Conservation (phyloP, 345 rosid genomes). For the Sonneratia caseolaris region DNA sequence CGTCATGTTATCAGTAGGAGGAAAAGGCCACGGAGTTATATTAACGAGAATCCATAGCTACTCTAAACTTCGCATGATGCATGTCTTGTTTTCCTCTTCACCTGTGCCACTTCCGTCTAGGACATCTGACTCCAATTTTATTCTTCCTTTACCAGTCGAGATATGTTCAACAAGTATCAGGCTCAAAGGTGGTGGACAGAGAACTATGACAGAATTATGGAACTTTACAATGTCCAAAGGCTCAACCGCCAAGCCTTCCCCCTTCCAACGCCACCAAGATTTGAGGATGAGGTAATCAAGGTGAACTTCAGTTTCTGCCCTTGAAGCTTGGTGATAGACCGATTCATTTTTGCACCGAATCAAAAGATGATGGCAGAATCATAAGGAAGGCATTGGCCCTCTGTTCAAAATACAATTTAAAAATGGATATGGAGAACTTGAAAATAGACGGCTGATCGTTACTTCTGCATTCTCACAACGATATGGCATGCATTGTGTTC, state of each 20-base stretch:
- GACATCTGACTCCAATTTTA: slow-evolving; percentile 15
- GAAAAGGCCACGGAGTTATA: too few species aligned
- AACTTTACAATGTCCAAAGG: slow-evolving; percentile 96
- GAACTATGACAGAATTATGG: slow-evolving; percentile 89
- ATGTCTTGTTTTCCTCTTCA: too few species aligned
- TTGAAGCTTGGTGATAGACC: not conserved
- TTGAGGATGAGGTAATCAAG: slow-evolving; percentile 77
- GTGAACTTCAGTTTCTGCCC: slow-evolving; percentile 5
- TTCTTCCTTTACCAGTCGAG: slow-evolving; percentile 52
- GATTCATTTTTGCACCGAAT: not conserved
- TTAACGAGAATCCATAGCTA: too few species aligned
- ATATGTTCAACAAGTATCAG: slow-evolving; percentile 90
- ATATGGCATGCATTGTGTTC: not conserved
- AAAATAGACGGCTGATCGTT: not conserved
- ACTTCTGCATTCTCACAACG: not conserved
- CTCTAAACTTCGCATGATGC: too few species aligned
- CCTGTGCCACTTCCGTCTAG: not conserved
- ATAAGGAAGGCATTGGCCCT: not conserved
- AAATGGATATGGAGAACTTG: not conserved
- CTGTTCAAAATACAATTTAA: not conserved
- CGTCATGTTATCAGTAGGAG: too few species aligned
- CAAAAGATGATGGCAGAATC: not conserved
- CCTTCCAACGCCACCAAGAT: slow-evolving; percentile 81
- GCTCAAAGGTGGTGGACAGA: slow-evolving; percentile 99
- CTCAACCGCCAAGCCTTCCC: slow-evolving; percentile 90